These are phyloP conservation scores for Tetrahymena borealis DNA, from an alignment of 73 alveolate species.

Conservation along the genomic window DNA sequence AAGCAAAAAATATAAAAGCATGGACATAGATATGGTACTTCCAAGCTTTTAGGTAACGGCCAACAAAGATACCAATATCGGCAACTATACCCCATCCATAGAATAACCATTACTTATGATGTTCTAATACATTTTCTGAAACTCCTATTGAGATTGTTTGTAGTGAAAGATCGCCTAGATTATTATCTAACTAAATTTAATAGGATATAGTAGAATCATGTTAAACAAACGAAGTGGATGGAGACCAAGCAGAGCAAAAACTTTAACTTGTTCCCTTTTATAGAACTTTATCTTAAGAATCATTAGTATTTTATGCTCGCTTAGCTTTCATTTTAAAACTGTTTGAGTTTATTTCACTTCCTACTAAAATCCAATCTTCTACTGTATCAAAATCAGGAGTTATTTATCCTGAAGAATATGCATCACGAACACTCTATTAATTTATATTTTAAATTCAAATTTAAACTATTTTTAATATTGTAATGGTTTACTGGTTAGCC, in stretches of 20 bases:
- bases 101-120: conserved; percentile 15
- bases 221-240: not conserved
- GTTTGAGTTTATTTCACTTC: not conserved
- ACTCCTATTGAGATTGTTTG: not conserved
- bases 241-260: not conserved
- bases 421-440: not conserved
- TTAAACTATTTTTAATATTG: not conserved
- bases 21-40: conserved; percentile 10
- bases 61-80: conserved; percentile 26
- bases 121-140: not conserved
- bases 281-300: not conserved
- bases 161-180: not conserved
- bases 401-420: not conserved
- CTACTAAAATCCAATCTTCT: not conserved
- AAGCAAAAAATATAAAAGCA: conserved; percentile 4
- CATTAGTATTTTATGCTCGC: not conserved
- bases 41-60: conserved; percentile 13
- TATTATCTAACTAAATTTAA: not conserved
- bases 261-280: not conserved
- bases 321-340: not conserved
- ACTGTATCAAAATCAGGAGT: not conserved
- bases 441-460: not conserved
- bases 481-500: not conserved
- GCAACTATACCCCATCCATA: conserved; percentile 39
- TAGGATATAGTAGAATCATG: not conserved